Base-by-base conservation (phyloP, 345 rosid species). In the Lepidium didymum region DNA sequence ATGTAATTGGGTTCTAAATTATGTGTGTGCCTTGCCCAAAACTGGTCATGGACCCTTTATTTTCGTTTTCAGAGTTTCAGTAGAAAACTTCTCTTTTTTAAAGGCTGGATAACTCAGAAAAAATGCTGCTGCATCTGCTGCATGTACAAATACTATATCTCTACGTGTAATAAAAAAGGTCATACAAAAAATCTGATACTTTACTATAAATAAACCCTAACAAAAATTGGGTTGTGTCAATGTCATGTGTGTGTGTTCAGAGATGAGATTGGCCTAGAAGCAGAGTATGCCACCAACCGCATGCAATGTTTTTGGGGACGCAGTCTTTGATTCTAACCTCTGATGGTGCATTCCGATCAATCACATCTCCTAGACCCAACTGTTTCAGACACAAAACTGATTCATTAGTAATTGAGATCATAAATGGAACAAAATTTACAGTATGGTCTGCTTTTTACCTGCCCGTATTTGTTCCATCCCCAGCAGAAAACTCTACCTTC, bases 381-480 rank as follows among this genome's bases (percentile, higher is more conserved):
- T 95, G 96, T 81, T 64, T 61, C 73, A 79, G 7, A 72, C 21
- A 65, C 33, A 43, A 11, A 56, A 45, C 4, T 55, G 8, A 33
- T 16, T 75, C 64, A 8, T 68, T 41, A 46, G 50, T 38, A 43
- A 3, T 8, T 14, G 5, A 10, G 35, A 0, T 31, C 19, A 18
- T 14, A 12, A 12, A 27, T 10, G 35, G 10, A 43, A 50, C 49
- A 4, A 16, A 46, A 56, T 27, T 27, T 5, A 7, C 27, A 4
- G 41, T 40, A 40, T 60, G 35, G 53, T 60, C 41, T 31, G n/a
- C 0, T 23, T 38, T 33, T 63, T 84, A 94, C 99, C 99, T 94
- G 99, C 10, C 96, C 99, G 52, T 95, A 95, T 77, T 95, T 95
- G 89, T 91, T 95, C 99, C 99, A 95, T 41, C 99, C 99, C 99